Conservation (phyloP, 2,329 filamentous ascomycete genomes). For the Fusarium tupiense region DNA sequence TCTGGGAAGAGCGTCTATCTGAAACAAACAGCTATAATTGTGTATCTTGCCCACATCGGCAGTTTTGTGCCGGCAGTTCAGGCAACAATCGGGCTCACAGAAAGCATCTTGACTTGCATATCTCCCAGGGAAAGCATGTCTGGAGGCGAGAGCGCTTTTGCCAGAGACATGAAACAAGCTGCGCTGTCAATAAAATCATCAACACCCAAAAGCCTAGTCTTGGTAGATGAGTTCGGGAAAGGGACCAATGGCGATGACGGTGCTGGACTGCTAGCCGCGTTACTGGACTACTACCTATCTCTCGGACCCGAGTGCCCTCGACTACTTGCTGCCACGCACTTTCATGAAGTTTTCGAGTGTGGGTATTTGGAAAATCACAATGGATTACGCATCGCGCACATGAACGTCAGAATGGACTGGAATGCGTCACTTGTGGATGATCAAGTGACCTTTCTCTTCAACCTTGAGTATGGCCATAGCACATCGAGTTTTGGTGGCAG, state of each 20-base stretch:
- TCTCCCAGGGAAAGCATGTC: slow-evolving; percentile 74
- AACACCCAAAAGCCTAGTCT: slow-evolving; percentile 79
- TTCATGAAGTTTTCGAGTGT: slow-evolving; percentile 77
- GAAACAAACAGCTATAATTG: slow-evolving; percentile 90
- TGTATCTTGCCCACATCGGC: slow-evolving; percentile 92
- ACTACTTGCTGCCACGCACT: slow-evolving; percentile 70
- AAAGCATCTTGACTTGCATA: slow-evolving; percentile 90
- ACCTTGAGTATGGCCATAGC: slow-evolving; percentile 72
- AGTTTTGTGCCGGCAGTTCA: slow-evolving; percentile 86
- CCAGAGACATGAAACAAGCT: slow-evolving; percentile 87
- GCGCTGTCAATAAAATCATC: slow-evolving; percentile 78
- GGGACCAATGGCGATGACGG: slow-evolving; percentile 69
- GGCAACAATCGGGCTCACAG: slow-evolving; percentile 85
- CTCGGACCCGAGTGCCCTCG: slow-evolving; percentile 61
- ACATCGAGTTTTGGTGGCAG: slow-evolving; percentile 84
- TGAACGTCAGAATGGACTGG: slow-evolving; percentile 73
- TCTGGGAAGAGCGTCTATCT: slow-evolving; percentile 97
- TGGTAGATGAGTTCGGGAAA: slow-evolving; percentile 93
- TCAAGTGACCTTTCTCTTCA: slow-evolving; percentile 80
- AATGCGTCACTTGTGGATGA: slow-evolving; percentile 62
- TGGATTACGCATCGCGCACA: slow-evolving; percentile 70
- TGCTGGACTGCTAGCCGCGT: slow-evolving; percentile 65
- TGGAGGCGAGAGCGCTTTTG: slow-evolving; percentile 69
- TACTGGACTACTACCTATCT: slow-evolving; percentile 65
- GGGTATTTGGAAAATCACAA: slow-evolving; percentile 62